Percentiles rank a stretch among this genome's conserved stretches.
Conservation (phyloP, 176 grass and related monocot genomes). For the Oryza meyeriana region DNA sequence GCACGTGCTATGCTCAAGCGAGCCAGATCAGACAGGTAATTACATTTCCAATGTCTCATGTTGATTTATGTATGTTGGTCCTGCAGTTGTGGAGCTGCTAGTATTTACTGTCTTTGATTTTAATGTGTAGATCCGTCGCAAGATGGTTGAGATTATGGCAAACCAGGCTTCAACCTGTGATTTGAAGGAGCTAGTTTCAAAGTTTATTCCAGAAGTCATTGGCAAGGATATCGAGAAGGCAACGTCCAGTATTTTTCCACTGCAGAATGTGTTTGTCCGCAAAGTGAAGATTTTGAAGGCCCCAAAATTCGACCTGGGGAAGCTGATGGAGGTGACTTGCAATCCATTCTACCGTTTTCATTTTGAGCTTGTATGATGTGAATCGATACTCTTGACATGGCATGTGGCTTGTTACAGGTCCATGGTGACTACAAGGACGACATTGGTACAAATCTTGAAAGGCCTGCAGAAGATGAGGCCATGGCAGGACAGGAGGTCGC, state of each 20-base stretch:
- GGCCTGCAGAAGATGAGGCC: conserved; percentile 60
- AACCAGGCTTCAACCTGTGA: conserved; percentile 81
- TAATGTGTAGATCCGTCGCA: conserved; percentile 64
- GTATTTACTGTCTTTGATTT: neutral
- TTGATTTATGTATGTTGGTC: neutral
- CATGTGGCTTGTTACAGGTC: conserved; percentile 40
- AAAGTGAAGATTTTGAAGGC: conserved; percentile 96
- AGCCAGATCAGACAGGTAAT: conserved; percentile 89
- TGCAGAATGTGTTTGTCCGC: conserved; percentile 90
- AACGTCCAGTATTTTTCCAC: conserved; percentile 69
- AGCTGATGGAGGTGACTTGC: conserved; percentile 84
- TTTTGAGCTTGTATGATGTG: neutral
- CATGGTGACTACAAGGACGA: conserved; percentile 93
- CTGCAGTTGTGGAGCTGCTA: neutral
- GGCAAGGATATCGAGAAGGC: conserved; percentile 96
- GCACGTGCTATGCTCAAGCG: conserved; percentile 86
- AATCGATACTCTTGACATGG: neutral
- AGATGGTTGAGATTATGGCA: conserved; percentile 96
- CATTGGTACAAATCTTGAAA: conserved; percentile 74
- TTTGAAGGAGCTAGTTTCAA: conserved; percentile 78
- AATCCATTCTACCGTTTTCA: neutral
- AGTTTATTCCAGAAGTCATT: conserved; percentile 91
- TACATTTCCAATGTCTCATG: neutral
- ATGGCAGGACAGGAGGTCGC: conserved; percentile 37
- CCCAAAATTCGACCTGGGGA: conserved; percentile 88